Evolutionary conservation across 1,139 yeast species (phyloP), one percentile per base, ranked within the genome.

Genomic region (Pichia sp.): DNA sequence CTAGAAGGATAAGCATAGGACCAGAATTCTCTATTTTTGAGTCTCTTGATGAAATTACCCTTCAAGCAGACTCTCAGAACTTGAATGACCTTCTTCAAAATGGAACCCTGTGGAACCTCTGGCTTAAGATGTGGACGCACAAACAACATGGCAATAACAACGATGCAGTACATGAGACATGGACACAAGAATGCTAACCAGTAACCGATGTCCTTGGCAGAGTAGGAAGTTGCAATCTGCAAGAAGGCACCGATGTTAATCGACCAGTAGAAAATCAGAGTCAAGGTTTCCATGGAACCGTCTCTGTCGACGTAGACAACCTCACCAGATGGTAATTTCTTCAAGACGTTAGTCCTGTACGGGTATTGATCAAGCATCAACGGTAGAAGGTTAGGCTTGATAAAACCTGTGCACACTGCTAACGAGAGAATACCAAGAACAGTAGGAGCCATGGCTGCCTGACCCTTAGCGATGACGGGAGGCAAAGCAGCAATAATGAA

Each of bases 161-260:
- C 59, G 34, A 57, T 23, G 25, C 47, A 36, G 37, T 79, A 81
- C 58, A 79, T 64, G 46, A 80, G 65, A 57, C 80, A 75, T 48
- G 86, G 86, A 45, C 80, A 69, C 62, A 85, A 72, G 71, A 75
- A 87, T 1, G 91, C 93, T 42, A 85, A 78, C 91, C 93, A 87
- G 71, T 78, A 87, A 47, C 90, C 93, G 58, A 85, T 75, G 59
- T 79, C 69, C 66, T 81, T 76, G 60, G 85, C 91, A 25, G 37
- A 31, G n/a, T 31, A 31, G 18, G 37, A 31, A 36, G 95, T 85
- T 30, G 91, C 95, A 59, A 88, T 75, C 60, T 85, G 84, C 58
- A 87, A 78, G 62, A 88, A 78, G 2, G 93, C 82, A 57, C 96
- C 96, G 57, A 86, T 71, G 66, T 88, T 88, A 66, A 88, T 85